Evolutionary conservation across 1,139 yeast genomes (phyloP), one percentile per base, ranked within the genome.

Genomic region (Scheffersomyces stambukii): DNA sequence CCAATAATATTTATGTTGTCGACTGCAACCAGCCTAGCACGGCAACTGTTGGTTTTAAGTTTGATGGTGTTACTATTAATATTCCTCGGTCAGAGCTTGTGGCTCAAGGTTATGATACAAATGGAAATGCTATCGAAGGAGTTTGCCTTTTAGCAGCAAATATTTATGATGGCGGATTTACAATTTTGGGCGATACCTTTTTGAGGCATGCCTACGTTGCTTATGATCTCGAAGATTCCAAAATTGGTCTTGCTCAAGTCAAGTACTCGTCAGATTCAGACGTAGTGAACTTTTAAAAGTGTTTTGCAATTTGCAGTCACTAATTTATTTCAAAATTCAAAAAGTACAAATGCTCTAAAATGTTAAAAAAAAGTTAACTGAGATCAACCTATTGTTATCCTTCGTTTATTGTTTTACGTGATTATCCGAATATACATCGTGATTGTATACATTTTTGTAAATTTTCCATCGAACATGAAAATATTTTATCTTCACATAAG

Each of bases 191-290:
- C 28, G 91, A 81, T 52, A 68, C 75, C 11, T 76, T 83, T 55
- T 55, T 84, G 45, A 66, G 81, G 31, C 62, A 73, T 25, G 84
- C 81, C 6, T 83, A 83, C 48, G 71, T 77, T 30, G 91, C 81
- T 27, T 83, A 72, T 43, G 89, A 84, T 50, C 57, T 82, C 40
- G 84, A 78, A 16, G 68, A 67, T 35, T 50, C 60, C 31, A 73
- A 73, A 45, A 57, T 84, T 16, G 75, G 77, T 1, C 30, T 85
- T 30, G 94, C 88, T 2, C 81, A 71, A 40, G 79, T 78, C 6
- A 54, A 54, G 35, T 45, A 43, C 21, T 17, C 31, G 13, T n/a
- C 27, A 9, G 13, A n/a, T 3, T 29, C 31, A 4, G 15, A 12
- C 10, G 10, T 28, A 9, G 19, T 18, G 8, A 5, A 5, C 6